phyloP scores from a whole-genome alignment of 2,329 filamentous ascomycete genomes.

The Colletotrichum orchidophilum region DNA sequence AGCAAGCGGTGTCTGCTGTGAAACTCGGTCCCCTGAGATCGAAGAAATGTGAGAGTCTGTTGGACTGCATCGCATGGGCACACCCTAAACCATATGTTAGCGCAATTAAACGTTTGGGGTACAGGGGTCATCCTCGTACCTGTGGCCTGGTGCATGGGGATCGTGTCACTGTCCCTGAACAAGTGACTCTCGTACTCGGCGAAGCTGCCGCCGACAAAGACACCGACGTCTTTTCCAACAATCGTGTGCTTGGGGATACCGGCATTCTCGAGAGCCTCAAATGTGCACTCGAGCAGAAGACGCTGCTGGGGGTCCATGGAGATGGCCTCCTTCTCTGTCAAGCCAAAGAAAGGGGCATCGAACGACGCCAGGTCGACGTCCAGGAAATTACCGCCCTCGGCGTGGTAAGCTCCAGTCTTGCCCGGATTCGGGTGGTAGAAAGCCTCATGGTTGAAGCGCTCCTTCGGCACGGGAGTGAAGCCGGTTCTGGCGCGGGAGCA shows the following conservation, averaged over 20 bases:
- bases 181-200: constrained; percentile 59
- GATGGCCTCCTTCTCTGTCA: constrained; percentile 60
- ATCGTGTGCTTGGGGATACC: constrained; percentile 58
- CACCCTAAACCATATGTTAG: constrained; percentile 46
- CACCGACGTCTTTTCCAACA: constrained; percentile 58
- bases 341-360: constrained; percentile 62
- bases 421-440: constrained; percentile 55
- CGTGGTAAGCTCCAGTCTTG: constrained; percentile 45
- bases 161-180: constrained; percentile 55
- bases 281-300: constrained; percentile 61
- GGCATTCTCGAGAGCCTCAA: constrained; percentile 63
- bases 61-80: constrained; percentile 62
- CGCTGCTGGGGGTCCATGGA: constrained; percentile 66
- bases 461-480: constrained; percentile 53
- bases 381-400: constrained; percentile 52
- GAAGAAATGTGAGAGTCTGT: constrained; percentile 65
- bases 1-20: constrained; percentile 62
- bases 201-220: constrained; percentile 58
- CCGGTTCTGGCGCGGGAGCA: constrained; percentile 51
- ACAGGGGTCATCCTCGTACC: constrained; percentile 43
- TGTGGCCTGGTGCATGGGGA: constrained; percentile 62
- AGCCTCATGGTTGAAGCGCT: constrained; percentile 56
- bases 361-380: constrained; percentile 56
- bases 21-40: constrained; percentile 63
- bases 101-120: neutral